Evolutionary conservation across 2,329 filamentous ascomycete genomes (phyloP).

Genomic region (Microascus cirrosus): DNA sequence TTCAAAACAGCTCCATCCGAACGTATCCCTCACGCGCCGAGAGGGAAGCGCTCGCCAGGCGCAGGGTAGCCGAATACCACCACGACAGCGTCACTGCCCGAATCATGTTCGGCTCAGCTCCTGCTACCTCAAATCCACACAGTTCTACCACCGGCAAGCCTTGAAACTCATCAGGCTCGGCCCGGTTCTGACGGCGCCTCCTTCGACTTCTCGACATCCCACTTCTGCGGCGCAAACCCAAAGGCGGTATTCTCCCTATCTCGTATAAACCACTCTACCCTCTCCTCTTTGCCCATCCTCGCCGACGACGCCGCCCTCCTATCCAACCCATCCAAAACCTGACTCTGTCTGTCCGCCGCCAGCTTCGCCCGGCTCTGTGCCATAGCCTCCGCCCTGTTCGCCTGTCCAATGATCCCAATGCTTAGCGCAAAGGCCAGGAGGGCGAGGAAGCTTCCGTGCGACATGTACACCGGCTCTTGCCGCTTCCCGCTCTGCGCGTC

Average conservation of each 20-base stretch:
- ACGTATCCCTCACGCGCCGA: background rate
- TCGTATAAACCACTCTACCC: constrained; percentile 62
- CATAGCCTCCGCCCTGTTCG: constrained; percentile 53
- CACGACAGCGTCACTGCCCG: background rate
- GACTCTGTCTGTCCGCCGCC: constrained; percentile 53
- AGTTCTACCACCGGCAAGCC: too few species aligned
- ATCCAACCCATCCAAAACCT: constrained; percentile 49
- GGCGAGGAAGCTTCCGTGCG: constrained; percentile 64
- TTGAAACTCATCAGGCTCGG: background rate
- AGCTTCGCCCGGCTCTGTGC: constrained; percentile 54
- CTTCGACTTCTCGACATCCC: background rate
- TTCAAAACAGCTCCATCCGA: background rate
- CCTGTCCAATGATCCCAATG: constrained; percentile 57
- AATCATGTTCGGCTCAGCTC: background rate
- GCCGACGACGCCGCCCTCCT: constrained; percentile 36
- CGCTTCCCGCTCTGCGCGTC: constrained; percentile 35
- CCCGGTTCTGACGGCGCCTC: background rate
- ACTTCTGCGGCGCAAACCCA: constrained; percentile 1
- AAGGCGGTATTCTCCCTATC: constrained; percentile 38
- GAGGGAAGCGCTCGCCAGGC: background rate
- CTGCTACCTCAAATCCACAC: background rate
- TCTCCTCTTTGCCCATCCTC: constrained; percentile 39
- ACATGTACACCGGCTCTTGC: constrained; percentile 54
- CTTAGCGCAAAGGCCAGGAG: constrained; percentile 62
- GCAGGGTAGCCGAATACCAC: background rate